These are phyloP conservation scores for Fraxinus sp. DNA, from an alignment of 305 asterid genomes.

Conservation along the genomic window DNA sequence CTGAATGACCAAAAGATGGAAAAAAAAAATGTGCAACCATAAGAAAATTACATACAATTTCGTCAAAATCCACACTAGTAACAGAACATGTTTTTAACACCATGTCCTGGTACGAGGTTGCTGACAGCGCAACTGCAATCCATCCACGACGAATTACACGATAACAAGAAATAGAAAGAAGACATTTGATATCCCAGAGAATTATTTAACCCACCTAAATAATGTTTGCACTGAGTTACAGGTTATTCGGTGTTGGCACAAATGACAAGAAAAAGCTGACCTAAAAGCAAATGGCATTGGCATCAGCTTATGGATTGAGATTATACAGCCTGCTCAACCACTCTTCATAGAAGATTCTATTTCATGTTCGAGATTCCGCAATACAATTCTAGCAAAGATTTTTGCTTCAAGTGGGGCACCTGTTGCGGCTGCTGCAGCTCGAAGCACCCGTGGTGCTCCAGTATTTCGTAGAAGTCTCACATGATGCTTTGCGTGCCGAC, in stretches of 20 bases:
- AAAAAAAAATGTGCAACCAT: not conserved
- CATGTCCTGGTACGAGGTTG: not conserved
- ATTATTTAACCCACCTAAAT: not conserved
- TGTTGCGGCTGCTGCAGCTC: slow-evolving; percentile 80
- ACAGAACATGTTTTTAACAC: not conserved
- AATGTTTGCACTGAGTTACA: not conserved
- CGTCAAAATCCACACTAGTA: not conserved
- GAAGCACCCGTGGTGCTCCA: slow-evolving; percentile 73
- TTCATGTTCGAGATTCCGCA: slow-evolving; percentile 74
- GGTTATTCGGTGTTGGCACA: not conserved
- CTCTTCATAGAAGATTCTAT: slow-evolving; percentile 22
- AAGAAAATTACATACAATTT: not conserved
- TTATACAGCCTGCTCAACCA: not conserved
- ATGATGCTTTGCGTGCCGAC: slow-evolving; percentile 70
- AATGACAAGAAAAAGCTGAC: not conserved
- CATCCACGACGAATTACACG: not conserved
- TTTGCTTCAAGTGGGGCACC: slow-evolving; percentile 77
- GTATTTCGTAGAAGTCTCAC: slow-evolving; percentile 61
- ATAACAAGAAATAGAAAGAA: not conserved
- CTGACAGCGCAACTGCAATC: not conserved
- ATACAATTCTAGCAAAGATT: slow-evolving; percentile 73
- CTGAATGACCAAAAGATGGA: not conserved
- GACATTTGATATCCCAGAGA: not conserved
- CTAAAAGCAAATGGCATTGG: not conserved
- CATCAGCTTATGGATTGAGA: not conserved